Evolutionary conservation across 805 yeast species (phyloP), one percentile per base, ranked within the genome.

Genomic region (Wickerhamiella vanderwaltii): DNA sequence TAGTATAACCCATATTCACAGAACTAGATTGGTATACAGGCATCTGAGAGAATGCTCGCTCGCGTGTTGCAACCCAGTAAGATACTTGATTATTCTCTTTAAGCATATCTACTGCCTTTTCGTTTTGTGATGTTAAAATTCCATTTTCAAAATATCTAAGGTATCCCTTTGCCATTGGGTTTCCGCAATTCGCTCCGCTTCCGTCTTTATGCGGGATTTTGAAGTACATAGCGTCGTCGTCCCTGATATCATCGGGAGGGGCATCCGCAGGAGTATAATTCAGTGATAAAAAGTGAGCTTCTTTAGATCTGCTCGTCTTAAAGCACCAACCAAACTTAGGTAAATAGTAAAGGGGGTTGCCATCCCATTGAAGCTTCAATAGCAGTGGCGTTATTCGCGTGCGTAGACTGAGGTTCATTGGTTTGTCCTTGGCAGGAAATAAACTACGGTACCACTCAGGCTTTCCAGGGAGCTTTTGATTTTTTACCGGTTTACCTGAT

Each of bases 11-110:
- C 46, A 53, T 48, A 6, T 50, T 51, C 12, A 30, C 28, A 3
- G 26, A 26, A 9, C 53, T 49, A 41, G 48, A 1, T 59, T 57
- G 25, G 65, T 72, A 77, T 1, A 91, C 87, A 6, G 88, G 88
- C 69, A 87, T 82, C 54, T 91, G 99, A 15, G 72, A 72, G 62
- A 64, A 69, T 24, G 91, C 85, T 44, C 99, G 69, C 49, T 79
- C 86, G 46, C 99, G 68, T 9, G 88, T 75, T 11, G 95, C 81
- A 53, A 81, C 74, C 99, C 99, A 91, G 59, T 91, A 91, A 6
- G 95, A 76, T 28, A 91, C 84, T 9, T 77, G 66, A 0, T 85
- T 75, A 46, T 84, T 84, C 53, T 83, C 68, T n/a, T 72, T 65
- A 34, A 91, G 63, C 2, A 94, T 94, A 43, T 81, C 79, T 43